Base-by-base conservation (phyloP, 2,329 filamentous ascomycete species). In the Aspergillus pseudoterreus region DNA sequence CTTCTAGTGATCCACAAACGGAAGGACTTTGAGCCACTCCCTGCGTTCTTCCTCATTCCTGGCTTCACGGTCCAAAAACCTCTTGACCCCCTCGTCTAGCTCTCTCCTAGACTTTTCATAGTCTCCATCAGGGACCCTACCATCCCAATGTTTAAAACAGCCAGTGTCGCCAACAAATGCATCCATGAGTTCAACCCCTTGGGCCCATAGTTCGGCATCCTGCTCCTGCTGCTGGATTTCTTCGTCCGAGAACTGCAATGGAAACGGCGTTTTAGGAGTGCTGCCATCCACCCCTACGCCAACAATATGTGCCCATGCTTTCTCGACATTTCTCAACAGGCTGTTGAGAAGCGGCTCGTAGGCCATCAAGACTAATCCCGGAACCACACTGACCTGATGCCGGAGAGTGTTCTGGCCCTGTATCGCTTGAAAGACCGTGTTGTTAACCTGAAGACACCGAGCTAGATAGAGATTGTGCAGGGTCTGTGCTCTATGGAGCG, bases 61-160 rank as follows among this genome's bases (percentile, higher is more conserved):
- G n/a, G 58, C 59, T 50, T 62, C 58, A 51, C 58, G 62, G n/a
- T 47, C 19, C 49, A 64, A 43, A 33, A 62, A 62, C 38, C 57
- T 51, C 53, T 55, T 22, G 9, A 61, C 50, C 9, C 60, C 61
- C 17, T 63, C 60, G 41, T 52, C 57, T 6, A 64, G 59, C 43
- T 60, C 33, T 45, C 17, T 59, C 49, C 48, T 59, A 11, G 60
- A 60, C 2, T 39, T 41, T 24, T 61, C 55, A 47, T 60, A 63
- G 43, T 63, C 55, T 15, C 3, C 51, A 30, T 55, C 35, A 47
- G 49, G 58, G 36, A 63, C 55, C 49, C 48, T 59, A n/a, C 59
- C 61, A 56, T 63, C 61, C 60, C 61, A 63, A 51, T 62, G 57
- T 48, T 63, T 63, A 35, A 60, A 62, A 48, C 54, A 56, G 10